Evolutionary conservation across 1,284 basidiomycete genomes (phyloP), one percentile per base, ranked within the genome.

Genomic region (Malassezia arunalokei): DNA sequence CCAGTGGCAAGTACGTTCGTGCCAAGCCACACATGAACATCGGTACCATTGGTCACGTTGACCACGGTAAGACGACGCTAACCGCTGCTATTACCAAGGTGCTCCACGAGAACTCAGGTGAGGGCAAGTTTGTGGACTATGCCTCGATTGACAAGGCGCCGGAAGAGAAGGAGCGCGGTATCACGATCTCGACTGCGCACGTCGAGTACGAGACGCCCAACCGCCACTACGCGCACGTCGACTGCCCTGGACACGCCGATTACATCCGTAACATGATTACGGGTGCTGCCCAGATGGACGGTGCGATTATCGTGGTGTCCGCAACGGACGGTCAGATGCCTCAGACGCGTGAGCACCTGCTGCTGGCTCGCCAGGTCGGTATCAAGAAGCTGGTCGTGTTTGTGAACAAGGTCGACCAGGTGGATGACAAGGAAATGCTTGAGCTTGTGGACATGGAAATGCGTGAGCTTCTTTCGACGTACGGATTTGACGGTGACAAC

Each of bases 361-460:
- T 98, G 45, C 82, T 99, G 51, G 92, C 92, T 66, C 87, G 89
- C 73, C 94, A 99, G 78, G 90, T 98, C 65, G 94, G 94, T 65
- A 87, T 99, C 75, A 92, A 94, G 78, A 89, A 86, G 76, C 82
- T 99, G 39, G 88, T 98, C 60, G 94, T 99, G 63, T 99, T 96
- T 79, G 91, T 99, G 76, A 99, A 98, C 85, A 95, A 96, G 78
- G 85, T 98, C 60, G 94, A 99, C 78, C 83, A 86, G 79, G 86
- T 98, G 57, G 82, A 86, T 60, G 94, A 99, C 80, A 81, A 83
- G 30, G 94, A 99, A 80, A 96, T 98, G 90, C 79, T 98, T 57
- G 90, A 96, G 78, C 85, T 98, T 54, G 94, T 99, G 60, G 94
- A 99, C 71, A 98, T 99, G 92, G 94, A 99, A 80, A 99, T 99